Percentiles rank a stretch among this genome's conserved stretches.
phyloP scores from a whole-genome alignment of 768 basidiomycete species.

The Tremella yokohamensis region DNA sequence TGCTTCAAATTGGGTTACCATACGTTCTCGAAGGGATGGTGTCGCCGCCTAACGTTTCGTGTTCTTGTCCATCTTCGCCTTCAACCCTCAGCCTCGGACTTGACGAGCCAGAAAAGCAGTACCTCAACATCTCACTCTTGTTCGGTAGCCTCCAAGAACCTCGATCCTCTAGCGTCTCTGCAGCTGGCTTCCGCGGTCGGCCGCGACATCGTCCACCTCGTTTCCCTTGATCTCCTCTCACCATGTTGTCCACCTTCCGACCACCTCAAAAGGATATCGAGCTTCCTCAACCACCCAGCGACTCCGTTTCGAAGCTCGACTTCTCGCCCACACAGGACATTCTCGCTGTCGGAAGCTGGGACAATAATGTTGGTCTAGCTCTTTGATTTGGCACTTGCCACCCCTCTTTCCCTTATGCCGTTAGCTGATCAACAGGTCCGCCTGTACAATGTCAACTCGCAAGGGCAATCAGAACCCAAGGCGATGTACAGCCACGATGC shows the following conservation, averaged over 20 bases:
- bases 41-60: too few species aligned
- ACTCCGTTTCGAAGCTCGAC: slow-evolving; percentile 78
- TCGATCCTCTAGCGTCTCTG: not conserved
- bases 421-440: slow-evolving; percentile 62
- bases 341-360: slow-evolving; percentile 90
- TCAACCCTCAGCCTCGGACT: too few species aligned
- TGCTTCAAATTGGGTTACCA: not conserved
- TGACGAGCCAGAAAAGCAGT: too few species aligned
- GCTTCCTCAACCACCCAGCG: slow-evolving; percentile 50
- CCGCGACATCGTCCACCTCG: not conserved
- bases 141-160: not conserved
- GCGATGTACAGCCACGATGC: slow-evolving; percentile 88
- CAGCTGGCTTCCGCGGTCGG: not conserved
- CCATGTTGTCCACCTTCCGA: slow-evolving; percentile 28
- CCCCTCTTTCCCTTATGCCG: not conserved
- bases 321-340: slow-evolving; percentile 85
- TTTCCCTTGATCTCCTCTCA: not conserved
- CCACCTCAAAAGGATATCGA: slow-evolving; percentile 36
- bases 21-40: not conserved
- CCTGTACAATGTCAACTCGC: slow-evolving; percentile 80
- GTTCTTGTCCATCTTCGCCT: too few species aligned
- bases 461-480: slow-evolving; percentile 73
- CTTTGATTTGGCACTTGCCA: slow-evolving; percentile 7
- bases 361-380: slow-evolving; percentile 70
- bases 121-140: not conserved